Base-by-base conservation (phyloP, 805 yeast genomes). In the Ogataea thermomethanolica region DNA sequence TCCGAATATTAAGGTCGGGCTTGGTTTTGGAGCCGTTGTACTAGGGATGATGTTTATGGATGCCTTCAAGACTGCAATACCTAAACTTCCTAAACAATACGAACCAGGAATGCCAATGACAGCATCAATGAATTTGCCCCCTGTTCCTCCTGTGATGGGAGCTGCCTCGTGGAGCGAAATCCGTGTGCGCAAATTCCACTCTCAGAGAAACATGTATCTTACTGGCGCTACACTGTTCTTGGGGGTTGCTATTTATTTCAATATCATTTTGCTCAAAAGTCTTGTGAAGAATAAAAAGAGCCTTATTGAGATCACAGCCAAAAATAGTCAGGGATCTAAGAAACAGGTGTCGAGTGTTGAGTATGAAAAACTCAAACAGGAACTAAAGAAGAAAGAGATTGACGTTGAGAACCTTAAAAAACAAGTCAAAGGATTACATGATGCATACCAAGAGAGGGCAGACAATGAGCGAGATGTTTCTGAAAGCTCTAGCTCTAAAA, bases 141-240 rank as follows among this genome's bases (percentile, higher is more conserved):
- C 39, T 11, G 39, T 41, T 5, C 49, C 48, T 9, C 29, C 50
- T 10, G 25, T 33, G 38, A 23, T 36, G 26, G 49, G 44, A 1
- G 44, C 44, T 10, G 38, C 29, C n/a, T 35, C 39, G 15, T 29
- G 35, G 23, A 57, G 64, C 55, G 65, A 59, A n/a, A 17, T 38
- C 7, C 51, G 56, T 54, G 76, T 78, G 5, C 67, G 71, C 49
- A 72, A 70, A 53, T 76, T 75, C 52, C 73, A 74, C 47, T 67
- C 78, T n/a, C 81, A 76, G 50, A 64, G 82, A 41, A 76, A 76
- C 53, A 58, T 76, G 59, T 76, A 76, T 54, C 62, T 76, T 40
- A 70, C 73, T 10, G 81, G 80, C 5, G 79, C 78, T 3, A 74
- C 75, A 6, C 57, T 74, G 42, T 74, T 73, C 49, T 63, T 73